Evolutionary conservation across 2,329 filamentous ascomycete genomes (phyloP), one percentile per base, ranked within the genome.

Genomic region (Cercospora janseana): DNA sequence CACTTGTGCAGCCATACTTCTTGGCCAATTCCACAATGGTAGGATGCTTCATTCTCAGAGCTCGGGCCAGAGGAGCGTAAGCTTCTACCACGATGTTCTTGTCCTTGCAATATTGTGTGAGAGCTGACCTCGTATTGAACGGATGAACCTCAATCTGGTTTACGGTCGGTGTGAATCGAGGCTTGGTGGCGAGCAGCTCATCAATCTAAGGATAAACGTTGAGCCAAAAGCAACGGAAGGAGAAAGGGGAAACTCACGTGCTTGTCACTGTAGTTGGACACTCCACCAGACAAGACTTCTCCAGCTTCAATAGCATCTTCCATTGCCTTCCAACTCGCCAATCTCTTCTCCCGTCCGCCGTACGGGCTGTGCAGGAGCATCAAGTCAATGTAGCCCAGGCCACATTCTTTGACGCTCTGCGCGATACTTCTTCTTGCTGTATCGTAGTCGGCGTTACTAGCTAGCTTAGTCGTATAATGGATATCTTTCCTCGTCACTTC

Each of bases 101-200:
- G 53, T 79, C 71, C 49, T 80, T 75, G 63, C 88, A 88, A 59
- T 81, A 83, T 9, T 78, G 75, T 0, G 81, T 78, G 55, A 93
- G 89, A 28, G 77, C 75, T 0, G 74, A 75, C 45, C 85, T 80
- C 1, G 86, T 89, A 66, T 91, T 88, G 78, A 92, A 93, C 0
- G 87, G 87, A 55, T 92, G 87, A 1, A 91, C 79, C 66, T 92
- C 86, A 60, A 91, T 85, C 70, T 93, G 88, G 62, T 92, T 92
- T 43, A 92, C 80, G 1, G 82, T 79, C 0, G 88, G 87, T 7
- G 73, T 67, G 37, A 87, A 77, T 0, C 76, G 75, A 0, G 85
- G 83, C 8, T 79, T 79, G 0, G 77, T 78, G 2, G 76, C 75
- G 62, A 88, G 77, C 41, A 90, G 72, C 64, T 90, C 86, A 56